phyloP scores from a whole-genome alignment of 169 alveolate genomes.

The Sarcocystis neurona region DNA sequence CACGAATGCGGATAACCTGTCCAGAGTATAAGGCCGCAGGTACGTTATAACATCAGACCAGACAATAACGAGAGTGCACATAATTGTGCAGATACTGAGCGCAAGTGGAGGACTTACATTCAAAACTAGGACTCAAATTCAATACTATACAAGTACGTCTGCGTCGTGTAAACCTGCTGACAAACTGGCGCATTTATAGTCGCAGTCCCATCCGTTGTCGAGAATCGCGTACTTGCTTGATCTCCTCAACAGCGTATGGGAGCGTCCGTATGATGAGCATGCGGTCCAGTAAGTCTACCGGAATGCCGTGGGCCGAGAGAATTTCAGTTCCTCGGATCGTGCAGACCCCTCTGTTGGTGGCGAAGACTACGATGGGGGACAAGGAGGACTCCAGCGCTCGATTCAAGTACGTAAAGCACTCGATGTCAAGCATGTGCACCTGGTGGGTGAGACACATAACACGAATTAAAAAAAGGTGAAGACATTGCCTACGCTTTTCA shows the following conservation, averaged over 20 bases:
- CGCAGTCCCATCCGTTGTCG: slow-evolving; percentile 77
- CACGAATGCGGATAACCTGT: slow-evolving; percentile 95
- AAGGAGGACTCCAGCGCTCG: slow-evolving; percentile 97
- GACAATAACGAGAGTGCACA: slow-evolving; percentile 70
- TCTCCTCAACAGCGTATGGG: slow-evolving; percentile 94
- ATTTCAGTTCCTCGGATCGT: slow-evolving; percentile 94
- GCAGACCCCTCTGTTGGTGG: slow-evolving; percentile 97
- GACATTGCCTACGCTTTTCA: too few species aligned
- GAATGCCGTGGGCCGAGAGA: slow-evolving; percentile 98
- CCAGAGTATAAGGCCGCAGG: too few species aligned
- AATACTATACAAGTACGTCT: background rate
- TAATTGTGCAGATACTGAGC: slow-evolving; percentile 32
- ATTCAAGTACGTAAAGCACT: slow-evolving; percentile 98
- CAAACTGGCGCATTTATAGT: slow-evolving; percentile 76
- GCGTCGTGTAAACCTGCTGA: background rate
- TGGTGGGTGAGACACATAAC: too few species aligned
- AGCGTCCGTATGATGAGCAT: slow-evolving; percentile 96
- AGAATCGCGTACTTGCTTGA: slow-evolving; percentile 63
- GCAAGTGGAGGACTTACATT: slow-evolving; percentile 20
- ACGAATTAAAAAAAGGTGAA: too few species aligned
- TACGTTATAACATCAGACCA: too few species aligned
- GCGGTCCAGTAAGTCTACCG: slow-evolving; percentile 99
- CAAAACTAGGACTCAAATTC: background rate
- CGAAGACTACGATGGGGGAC: slow-evolving; percentile 98
- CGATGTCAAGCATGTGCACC: slow-evolving; percentile 98